Base-by-base conservation (phyloP, 2,329 filamentous ascomycete genomes). In the Arthrobotrys sphaeroides region DNA sequence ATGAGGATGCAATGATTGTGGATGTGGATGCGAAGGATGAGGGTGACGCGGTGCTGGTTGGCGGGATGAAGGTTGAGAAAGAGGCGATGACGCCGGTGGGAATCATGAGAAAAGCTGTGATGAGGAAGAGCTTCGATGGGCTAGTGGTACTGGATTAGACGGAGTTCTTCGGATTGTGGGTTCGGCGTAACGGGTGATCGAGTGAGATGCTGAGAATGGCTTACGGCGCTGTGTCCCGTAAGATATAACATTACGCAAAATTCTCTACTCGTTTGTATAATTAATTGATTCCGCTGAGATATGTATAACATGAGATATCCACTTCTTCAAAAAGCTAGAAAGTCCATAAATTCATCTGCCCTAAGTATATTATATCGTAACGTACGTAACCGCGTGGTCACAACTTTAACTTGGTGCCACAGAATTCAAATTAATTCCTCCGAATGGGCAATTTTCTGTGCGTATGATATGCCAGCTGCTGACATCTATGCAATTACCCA, bases 81-180 rank as follows among this genome's bases (percentile, higher is more conserved):
- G 78, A 78, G 31, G 84, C 83, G 80, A 81, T 83, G 69, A 83
- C 87, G 70, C 84, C 86, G 0, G 62, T 85, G 36, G 78, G 59
- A 4, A 80, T 83, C 7, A 82, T 89, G 40, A 84, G 82, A 78
- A 87, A 85, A 82, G 85, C 85, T 0, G 84, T 88, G 20, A 81
- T 82, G 1, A 86, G 88, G 77, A 84, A 85, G 77, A 85, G 85
- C 1, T 89, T 88, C 78, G 81, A 82, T 0, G 88, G 88, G 86
- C 78, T 89, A 65, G 81, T 82, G 78, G 85, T 89, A 22, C 77
- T 87, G 20, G 87, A 89, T 78, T 89, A 79, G 47, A 40, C 10
- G 28, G 16, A n/a, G 28, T 55, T 6, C 18, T 9, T 5, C 3
- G 6, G 47, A 26, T 13, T 51, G 16, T 26, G 3, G n/a, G 24